Base-by-base conservation (phyloP, 306 rosid species). In the Carpinus fangiana region DNA sequence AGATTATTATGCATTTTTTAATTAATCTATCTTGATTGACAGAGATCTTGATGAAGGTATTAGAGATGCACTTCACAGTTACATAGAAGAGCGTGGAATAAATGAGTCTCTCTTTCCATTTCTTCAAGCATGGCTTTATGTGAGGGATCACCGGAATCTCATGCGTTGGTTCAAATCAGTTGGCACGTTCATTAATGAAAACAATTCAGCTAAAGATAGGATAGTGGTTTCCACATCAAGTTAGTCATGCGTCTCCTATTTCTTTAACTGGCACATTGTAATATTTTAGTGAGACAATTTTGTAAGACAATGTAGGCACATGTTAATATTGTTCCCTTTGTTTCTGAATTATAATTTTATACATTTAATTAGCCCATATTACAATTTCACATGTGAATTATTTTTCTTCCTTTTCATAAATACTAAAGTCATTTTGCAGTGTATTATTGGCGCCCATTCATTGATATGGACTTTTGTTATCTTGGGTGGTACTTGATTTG, bases 111-210 rank as follows among this genome's bases (percentile, higher is more conserved):
- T 92, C 80, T 94, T 94, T 70, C 91, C 86, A 51, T 94, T 92
- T 86, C 98, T 94, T 81, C 97, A 84, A 79, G 97, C 97, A 20
- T 94, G 98, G 98, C 90, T 92, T 16, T 94, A 92, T 80, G 98
- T 94, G 59, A 95, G 91, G 88, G 96, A 95, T 36, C 97, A 91
- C 78, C 87, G 98, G 75, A 90, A 87, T 86, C 88, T 89, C 17
- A 23, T 88, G 98, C 93, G 87, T 12, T 95, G 98, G 98, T 91
- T 92, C 85, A 92, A 87, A 80, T 83, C 90, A 0, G 80, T 77
- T 70, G 98, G 97, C 36, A 50, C 82, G 76, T 89, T 92, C 83
- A 77, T 94, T 72, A 88, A 78, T 2, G 91, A 90, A 71, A 82
- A 72, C 77, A 86, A 88, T 76, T 73, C 73, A 10, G 78, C 80